These are phyloP conservation scores for Xylaria multiplex DNA, from an alignment of 2,329 filamentous ascomycete genomes.

Conservation along the genomic window DNA sequence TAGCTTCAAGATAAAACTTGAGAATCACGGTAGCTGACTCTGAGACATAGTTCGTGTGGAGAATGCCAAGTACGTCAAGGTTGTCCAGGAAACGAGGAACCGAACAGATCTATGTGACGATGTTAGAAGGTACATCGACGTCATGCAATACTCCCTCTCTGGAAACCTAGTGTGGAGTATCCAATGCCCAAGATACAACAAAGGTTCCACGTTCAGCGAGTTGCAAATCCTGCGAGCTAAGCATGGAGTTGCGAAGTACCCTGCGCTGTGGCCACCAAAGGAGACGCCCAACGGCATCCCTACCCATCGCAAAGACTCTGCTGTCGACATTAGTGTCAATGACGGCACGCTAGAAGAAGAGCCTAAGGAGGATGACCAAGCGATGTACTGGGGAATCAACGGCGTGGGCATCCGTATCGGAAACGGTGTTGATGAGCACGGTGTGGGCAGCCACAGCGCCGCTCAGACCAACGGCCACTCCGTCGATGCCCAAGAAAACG, in stretches of 20 bases:
- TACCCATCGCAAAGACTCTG: conserved; percentile 9
- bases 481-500: neutral
- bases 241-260: conserved; percentile 20
- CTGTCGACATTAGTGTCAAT: neutral
- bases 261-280: conserved; percentile 16
- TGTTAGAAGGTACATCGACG: too few relatives aligned
- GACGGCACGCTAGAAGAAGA: neutral
- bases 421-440: conserved; percentile 19
- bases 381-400: conserved; percentile 22
- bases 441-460: conserved; percentile 11
- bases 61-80: too few relatives aligned
- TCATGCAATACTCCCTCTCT: too few relatives aligned
- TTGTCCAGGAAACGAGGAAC: too few relatives aligned
- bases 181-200: conserved; percentile 14
- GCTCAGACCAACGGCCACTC: neutral
- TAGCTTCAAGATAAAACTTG: too few relatives aligned
- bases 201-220: conserved; percentile 17
- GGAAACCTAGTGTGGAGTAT: too few relatives aligned
- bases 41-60: too few relatives aligned
- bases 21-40: too few relatives aligned
- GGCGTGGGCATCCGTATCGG: conserved; percentile 21
- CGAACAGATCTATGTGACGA: too few relatives aligned
- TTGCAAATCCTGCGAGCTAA: conserved; percentile 17
- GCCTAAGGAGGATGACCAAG: neutral
- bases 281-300: neutral